Base-by-base conservation (phyloP, 306 rosid species). In the Fragaria ananassa region DNA sequence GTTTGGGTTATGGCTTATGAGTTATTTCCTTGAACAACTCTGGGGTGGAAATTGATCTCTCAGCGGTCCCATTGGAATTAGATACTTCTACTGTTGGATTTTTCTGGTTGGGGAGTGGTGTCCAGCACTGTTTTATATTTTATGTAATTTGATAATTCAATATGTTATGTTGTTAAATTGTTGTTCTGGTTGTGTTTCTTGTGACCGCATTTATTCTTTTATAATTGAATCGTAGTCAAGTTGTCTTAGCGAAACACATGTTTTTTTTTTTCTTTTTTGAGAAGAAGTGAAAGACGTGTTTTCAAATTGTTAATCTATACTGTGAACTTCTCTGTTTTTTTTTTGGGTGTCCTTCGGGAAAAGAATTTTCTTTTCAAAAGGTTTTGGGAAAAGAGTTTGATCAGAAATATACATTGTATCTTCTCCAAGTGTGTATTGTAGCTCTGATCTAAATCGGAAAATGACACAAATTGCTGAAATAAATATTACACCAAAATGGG, bases 1-100 rank as follows among this genome's bases (percentile, higher is more conserved):
- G 76, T 41, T 58, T 23, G 56, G 19, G 39, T 57, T 23, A 2
- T 23, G 56, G 12, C 27, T 57, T 14, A 1, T 41, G 44, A 9
- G 18, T 58, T 42, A 42, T 58, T 57, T 73, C 56, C 4, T 50
- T 71, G 57, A 63, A 72, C 45, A 63, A 72, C 45, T 37, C 25
- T 66, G 68, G 68, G 77, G 18, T 51, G 25, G 67, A 42, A 37
- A 47, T 14, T 34, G 53, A 42, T 66, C 29, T 61, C 31, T 15
- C 10, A n/a, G 27, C 11, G 15, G 44, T 58, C 80, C 47, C 64
- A 58, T 41, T 62, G 18, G 49, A 46, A 70, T 70, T 47, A 17
- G 77, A 72, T 25, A 41, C 50, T 71, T 62, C 21, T 29, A 62
- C 25, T 13, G 47, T 58, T 41, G 42, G 9, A 10, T 31, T 31